phyloP scores from a whole-genome alignment of 2,329 filamentous ascomycete species.

The Penicillium sp. region DNA sequence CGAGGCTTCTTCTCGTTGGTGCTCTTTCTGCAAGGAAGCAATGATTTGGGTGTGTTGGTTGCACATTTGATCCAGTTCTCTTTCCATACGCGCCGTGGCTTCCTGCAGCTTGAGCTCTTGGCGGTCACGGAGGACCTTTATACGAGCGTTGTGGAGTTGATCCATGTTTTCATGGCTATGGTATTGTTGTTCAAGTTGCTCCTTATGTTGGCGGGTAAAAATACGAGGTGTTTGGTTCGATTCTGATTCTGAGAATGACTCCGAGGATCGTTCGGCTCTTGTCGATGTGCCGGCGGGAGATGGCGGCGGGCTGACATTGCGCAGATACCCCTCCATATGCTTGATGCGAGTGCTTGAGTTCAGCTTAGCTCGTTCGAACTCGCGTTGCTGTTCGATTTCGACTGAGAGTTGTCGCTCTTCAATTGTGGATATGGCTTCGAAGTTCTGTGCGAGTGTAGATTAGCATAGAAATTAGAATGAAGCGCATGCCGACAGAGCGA shows the following conservation, averaged over 20 bases:
- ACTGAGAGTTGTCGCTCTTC: slow-evolving; percentile 47
- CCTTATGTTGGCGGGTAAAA: slow-evolving; percentile 43
- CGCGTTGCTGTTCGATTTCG: slow-evolving; percentile 46
- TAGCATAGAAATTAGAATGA: not conserved
- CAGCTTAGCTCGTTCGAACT: slow-evolving; percentile 46
- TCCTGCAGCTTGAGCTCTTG: slow-evolving; percentile 45
- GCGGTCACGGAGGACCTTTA: slow-evolving; percentile 49
- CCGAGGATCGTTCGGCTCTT: slow-evolving; percentile 16
- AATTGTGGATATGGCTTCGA: slow-evolving; percentile 34
- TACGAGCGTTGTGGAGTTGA: slow-evolving; percentile 44
- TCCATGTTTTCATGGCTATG: slow-evolving; percentile 46
- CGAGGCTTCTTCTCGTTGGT: slow-evolving; percentile 34
- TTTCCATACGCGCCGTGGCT: slow-evolving; percentile 40
- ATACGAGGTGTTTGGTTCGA: slow-evolving; percentile 31
- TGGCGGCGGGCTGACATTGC: slow-evolving; percentile 39
- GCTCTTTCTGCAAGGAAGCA: slow-evolving; percentile 36
- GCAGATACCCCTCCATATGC: slow-evolving; percentile 50
- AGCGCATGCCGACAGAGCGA: not conserved
- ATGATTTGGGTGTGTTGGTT: slow-evolving; percentile 34
- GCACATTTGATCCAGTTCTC: slow-evolving; percentile 38
- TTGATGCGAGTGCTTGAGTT: slow-evolving; percentile 46
- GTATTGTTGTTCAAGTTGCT: slow-evolving; percentile 47
- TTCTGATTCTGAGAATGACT: slow-evolving; percentile 23
- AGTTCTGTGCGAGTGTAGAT: slow-evolving; percentile 32
- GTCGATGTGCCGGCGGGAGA: slow-evolving; percentile 20